A percentile compares a stretch with the other conserved stretches of the same genome.
phyloP scores from a whole-genome alignment of 352 stramenopile genomes.

The Phytophthora cryptogea region DNA sequence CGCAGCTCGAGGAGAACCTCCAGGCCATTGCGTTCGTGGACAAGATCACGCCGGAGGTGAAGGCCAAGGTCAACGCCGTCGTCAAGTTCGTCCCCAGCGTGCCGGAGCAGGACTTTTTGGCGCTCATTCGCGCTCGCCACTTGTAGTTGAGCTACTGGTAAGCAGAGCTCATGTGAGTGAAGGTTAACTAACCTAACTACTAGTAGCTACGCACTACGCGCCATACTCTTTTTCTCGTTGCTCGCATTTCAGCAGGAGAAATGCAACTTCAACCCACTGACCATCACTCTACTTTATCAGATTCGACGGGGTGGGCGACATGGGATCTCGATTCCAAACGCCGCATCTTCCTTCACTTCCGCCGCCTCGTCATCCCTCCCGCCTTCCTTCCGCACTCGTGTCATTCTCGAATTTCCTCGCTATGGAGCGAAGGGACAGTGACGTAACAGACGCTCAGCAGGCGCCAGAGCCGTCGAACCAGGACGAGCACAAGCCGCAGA shows the following conservation, averaged over 20 bases:
- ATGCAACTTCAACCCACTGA: conserved; percentile 28
- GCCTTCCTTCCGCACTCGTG: background rate
- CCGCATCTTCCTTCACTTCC: background rate
- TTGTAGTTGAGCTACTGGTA: background rate
- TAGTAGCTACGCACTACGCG: no score
- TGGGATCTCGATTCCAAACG: conserved; percentile 17
- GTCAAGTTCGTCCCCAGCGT: no score
- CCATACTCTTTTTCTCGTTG: background rate
- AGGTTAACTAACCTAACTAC: background rate
- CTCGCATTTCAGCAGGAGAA: conserved; percentile 1
- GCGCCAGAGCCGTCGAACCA: conserved; percentile 7
- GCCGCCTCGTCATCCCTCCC: conserved; percentile 14
- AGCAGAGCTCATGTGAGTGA: background rate
- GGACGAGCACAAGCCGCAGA: conserved; percentile 12
- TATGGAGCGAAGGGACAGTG: conserved; percentile 32
- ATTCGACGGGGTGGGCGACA: conserved; percentile 19
- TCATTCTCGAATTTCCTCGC: background rate
- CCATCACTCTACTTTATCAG: conserved; percentile 24
- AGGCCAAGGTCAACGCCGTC: no score
- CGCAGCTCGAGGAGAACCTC: no score
- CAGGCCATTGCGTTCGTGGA: no score
- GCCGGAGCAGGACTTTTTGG: no score
- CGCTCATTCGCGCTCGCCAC: no score
- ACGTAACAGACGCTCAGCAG: background rate
- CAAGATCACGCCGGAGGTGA: no score